Percentiles rank a stretch among this genome's conserved stretches.
These are phyloP conservation scores for Boletus reticulatus DNA, from an alignment of 768 basidiomycete genomes.

Conservation along the genomic window DNA sequence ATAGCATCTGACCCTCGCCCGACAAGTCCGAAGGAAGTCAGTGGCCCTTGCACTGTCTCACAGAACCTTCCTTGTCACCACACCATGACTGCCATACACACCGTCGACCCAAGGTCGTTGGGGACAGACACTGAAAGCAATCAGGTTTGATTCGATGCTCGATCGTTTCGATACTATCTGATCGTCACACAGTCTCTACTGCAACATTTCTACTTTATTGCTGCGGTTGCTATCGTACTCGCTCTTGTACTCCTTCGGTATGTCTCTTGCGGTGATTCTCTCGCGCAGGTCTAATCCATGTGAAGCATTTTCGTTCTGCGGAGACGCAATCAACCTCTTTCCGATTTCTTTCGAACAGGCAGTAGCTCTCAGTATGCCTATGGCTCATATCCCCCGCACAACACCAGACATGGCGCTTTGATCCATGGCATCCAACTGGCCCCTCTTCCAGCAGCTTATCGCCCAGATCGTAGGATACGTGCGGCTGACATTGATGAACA, in stretches of 20 bases:
- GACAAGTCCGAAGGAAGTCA: background rate
- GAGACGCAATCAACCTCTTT: conserved; percentile 14
- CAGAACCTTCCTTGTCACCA: background rate
- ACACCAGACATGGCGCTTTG: conserved; percentile 3
- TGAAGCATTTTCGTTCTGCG: conserved; percentile 24
- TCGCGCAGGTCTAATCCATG: conserved; percentile 1
- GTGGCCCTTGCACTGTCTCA: too few relatives aligned
- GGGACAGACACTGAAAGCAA: background rate
- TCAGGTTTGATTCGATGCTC: conserved; percentile 9
- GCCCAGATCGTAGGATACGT: conserved; percentile 23
- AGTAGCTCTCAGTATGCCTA: background rate
- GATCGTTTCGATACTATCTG: background rate
- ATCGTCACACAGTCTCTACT: conserved; percentile 14
- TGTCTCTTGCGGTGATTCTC: background rate
- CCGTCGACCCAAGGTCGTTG: background rate
- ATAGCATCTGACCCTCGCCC: background rate
- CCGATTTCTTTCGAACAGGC: conserved; percentile 21
- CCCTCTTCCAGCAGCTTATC: conserved; percentile 22
- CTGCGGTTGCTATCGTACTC: conserved; percentile 9
- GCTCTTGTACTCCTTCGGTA: conserved; percentile 23
- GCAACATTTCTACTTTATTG: conserved; percentile 26
- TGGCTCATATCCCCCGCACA: background rate
- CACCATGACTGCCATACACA: conserved; percentile 9
- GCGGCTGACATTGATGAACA: conserved; percentile 38
- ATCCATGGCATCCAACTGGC: conserved; percentile 18